Conservation (phyloP, 768 basidiomycete genomes). For the Lepiota brunneoincarnata region DNA sequence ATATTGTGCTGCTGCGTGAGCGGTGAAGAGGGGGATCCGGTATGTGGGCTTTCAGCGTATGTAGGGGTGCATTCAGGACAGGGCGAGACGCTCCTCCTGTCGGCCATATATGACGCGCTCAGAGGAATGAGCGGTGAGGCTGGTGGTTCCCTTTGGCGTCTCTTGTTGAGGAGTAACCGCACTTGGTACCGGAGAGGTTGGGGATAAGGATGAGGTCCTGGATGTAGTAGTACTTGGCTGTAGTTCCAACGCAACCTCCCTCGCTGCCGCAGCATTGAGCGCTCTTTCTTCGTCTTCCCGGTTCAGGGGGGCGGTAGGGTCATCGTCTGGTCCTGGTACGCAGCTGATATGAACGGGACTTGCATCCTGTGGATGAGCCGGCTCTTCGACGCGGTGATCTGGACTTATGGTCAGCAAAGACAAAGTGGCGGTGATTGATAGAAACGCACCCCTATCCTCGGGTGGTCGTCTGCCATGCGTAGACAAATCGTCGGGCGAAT, state of each 20-base stretch:
- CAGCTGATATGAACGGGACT: background rate
- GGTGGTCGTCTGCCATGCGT: too few species aligned
- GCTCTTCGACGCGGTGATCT: too few species aligned
- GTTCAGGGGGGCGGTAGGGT: conserved; percentile 32
- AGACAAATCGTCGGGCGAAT: background rate
- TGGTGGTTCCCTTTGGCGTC: background rate
- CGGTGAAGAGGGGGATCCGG: too few species aligned
- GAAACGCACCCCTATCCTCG: too few species aligned
- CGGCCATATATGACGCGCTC: background rate
- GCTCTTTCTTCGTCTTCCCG: conserved; percentile 47
- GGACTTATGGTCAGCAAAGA: too few species aligned
- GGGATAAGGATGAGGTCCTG: conserved; percentile 32
- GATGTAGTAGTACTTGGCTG: conserved; percentile 31
- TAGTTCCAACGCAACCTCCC: conserved; percentile 64
- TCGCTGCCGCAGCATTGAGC: conserved; percentile 66
- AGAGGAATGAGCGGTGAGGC: conserved; percentile 1
- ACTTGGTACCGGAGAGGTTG: too few species aligned
- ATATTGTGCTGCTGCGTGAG: too few species aligned
- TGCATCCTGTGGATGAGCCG: too few species aligned
- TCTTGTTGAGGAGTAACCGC: too few species aligned
- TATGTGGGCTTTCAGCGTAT: background rate
- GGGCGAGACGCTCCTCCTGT: conserved; percentile 22
- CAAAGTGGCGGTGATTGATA: too few species aligned
- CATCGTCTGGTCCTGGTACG: background rate
- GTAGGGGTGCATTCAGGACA: conserved; percentile 39